Evolutionary conservation across 1,284 basidiomycete genomes (phyloP), one percentile per base, ranked within the genome.

Genomic region (Fereydounia khargensis): DNA sequence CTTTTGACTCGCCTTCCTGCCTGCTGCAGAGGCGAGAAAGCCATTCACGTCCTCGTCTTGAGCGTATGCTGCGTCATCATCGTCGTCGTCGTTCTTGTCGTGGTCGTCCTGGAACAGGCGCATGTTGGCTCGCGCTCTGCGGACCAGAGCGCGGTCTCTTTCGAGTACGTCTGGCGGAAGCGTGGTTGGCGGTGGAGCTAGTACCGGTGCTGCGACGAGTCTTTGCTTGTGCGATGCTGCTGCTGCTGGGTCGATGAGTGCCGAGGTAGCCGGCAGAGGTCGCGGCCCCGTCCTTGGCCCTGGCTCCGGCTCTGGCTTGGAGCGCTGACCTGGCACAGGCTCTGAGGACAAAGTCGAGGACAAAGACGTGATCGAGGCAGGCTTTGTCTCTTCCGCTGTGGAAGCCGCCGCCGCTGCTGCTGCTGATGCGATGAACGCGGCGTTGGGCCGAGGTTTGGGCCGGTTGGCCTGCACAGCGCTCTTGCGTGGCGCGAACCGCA

Each of bases 91-190:
- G 13, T 35, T 33, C 16, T 24, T 23, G 17, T 30, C n/a, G 2
- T 6, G 11, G 13, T 25, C 9, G 16, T 27, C 41, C 8, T 21
- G 19, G 17, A 50, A 50, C 11, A 54, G 51, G 24, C 25, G 33
- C 10, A 47, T 47, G 32, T 60, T n/a, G n/a, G n/a, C 57, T 6
- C 57, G 51, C 16, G 51, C 57, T 20, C 35, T 34, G 4, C 43
- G 38, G 4, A 55, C 47, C 6, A 50, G 52, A 0, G 51, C 51
- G 2, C 50, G 57, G 13, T 48, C 43, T 11, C 51, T 45, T 6
- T 46, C 28, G 0, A n/a, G 28, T 22, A 6, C 14, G 9, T 10
- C 6, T 17, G 4, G 10, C 19, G 10, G 11, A 2, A 41, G 28
- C 30, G 39, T 31, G 30, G 13, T 36, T 6, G 23, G 30, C 13